Evolutionary conservation across 2,329 filamentous ascomycete species (phyloP).

Genomic region (Sphaerulina musiva): DNA sequence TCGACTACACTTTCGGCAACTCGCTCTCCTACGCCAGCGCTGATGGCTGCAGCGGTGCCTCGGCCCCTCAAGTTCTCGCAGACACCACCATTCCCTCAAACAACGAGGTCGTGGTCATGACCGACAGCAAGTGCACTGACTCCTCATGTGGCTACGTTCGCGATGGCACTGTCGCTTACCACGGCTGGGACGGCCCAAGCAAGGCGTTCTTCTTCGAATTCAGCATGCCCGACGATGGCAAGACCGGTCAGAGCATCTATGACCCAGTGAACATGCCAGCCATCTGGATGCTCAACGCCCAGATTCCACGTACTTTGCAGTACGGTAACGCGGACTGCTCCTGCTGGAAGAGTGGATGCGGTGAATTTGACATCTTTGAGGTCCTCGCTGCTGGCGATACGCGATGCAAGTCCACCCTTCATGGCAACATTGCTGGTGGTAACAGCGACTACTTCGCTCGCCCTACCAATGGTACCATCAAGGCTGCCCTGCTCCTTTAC

Average conservation of each 20-base stretch:
- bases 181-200: slow-evolving; percentile 63
- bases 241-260: slow-evolving; percentile 36
- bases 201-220: slow-evolving; percentile 72
- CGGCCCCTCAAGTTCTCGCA: slow-evolving; percentile 45
- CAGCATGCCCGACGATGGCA: slow-evolving; percentile 59
- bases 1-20: slow-evolving; percentile 50
- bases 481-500: slow-evolving; percentile 58
- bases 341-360: slow-evolving; percentile 65
- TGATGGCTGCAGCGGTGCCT: slow-evolving; percentile 43
- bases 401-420: slow-evolving; percentile 64
- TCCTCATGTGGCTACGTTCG: slow-evolving; percentile 36
- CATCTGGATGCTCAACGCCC: slow-evolving; percentile 68
- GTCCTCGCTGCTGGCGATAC: slow-evolving; percentile 59
- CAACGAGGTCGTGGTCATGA: slow-evolving; percentile 49
- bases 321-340: slow-evolving; percentile 59
- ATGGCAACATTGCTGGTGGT: slow-evolving; percentile 56
- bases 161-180: slow-evolving; percentile 40
- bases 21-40: slow-evolving; percentile 51
- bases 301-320: slow-evolving; percentile 63
- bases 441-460: slow-evolving; percentile 66
- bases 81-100: slow-evolving; percentile 47
- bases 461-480: slow-evolving; percentile 54
- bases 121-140: slow-evolving; percentile 44
- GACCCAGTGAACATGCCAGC: slow-evolving; percentile 59
- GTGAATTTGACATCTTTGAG: slow-evolving; percentile 71